Evolutionary conservation across 2,329 filamentous ascomycete species (phyloP).

Genomic region (Teratosphaeria gauchensis): DNA sequence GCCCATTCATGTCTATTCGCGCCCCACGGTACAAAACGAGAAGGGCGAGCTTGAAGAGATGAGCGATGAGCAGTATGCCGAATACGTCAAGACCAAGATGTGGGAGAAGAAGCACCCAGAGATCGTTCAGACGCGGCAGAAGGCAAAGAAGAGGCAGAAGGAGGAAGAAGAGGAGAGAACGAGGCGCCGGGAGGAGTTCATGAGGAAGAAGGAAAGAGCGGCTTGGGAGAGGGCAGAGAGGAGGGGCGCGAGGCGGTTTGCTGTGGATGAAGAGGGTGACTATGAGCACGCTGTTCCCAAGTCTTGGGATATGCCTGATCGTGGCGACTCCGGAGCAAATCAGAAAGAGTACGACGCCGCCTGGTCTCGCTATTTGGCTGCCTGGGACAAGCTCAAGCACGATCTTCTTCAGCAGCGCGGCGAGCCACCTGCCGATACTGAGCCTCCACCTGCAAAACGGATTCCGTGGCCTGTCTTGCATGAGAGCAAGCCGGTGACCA

Average conservation of each 20-base stretch:
- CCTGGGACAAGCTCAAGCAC: slow-evolving; percentile 22
- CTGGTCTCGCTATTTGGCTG: slow-evolving; percentile 19
- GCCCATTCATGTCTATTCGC: slow-evolving; percentile 76
- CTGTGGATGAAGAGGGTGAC: slow-evolving; percentile 46
- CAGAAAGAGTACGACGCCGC: slow-evolving; percentile 17
- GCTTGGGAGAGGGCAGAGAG: slow-evolving; percentile 21
- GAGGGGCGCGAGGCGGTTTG: slow-evolving; percentile 30
- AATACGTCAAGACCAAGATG: slow-evolving; percentile 79
- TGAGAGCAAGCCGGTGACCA: slow-evolving; percentile 44
- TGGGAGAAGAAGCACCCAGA: slow-evolving; percentile 91
- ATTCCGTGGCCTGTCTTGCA: slow-evolving; percentile 67
- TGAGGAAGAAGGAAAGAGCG: slow-evolving; percentile 29
- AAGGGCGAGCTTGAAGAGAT: slow-evolving; percentile 63
- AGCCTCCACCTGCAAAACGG: slow-evolving; percentile 19
- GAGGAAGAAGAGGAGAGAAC: slow-evolving; percentile 35
- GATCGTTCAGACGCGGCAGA: slow-evolving; percentile 63
- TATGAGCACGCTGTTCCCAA: slow-evolving; percentile 12
- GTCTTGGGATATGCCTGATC: not conserved
- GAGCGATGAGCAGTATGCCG: slow-evolving; percentile 85
- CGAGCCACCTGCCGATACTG: slow-evolving; percentile 1
- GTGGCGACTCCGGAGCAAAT: not conserved
- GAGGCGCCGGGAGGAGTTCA: slow-evolving; percentile 29
- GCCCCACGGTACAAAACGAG: slow-evolving; percentile 47
- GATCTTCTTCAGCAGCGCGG: slow-evolving; percentile 12
- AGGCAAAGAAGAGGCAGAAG: slow-evolving; percentile 44